Evolutionary conservation across 768 basidiomycete species (phyloP).

Genomic region (Gloeophyllum trabeum): DNA sequence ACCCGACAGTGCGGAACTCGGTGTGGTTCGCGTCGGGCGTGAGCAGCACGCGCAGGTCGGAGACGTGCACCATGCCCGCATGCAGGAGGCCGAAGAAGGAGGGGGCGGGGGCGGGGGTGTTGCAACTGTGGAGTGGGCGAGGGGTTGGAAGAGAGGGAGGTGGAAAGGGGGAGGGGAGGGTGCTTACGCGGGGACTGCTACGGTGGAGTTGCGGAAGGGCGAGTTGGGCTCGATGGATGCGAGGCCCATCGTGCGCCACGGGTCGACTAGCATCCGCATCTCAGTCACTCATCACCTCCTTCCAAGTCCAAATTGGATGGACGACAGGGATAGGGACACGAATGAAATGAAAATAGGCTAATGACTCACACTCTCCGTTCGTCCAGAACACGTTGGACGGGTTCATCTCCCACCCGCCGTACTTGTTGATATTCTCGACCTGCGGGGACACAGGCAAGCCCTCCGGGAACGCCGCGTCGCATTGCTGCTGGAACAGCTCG

Average conservation of each 20-base stretch:
- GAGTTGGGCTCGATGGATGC: constrained; percentile 36
- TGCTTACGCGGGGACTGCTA: constrained; percentile 26
- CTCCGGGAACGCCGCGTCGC: constrained; percentile 26
- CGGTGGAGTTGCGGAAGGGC: constrained; percentile 27
- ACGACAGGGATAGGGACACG: neutral
- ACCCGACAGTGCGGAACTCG: constrained; percentile 36
- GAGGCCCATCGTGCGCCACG: constrained; percentile 40
- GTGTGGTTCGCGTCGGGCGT: constrained; percentile 35
- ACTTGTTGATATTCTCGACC: constrained; percentile 34
- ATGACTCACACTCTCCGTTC: constrained; percentile 36
- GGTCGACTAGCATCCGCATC: constrained; percentile 25
- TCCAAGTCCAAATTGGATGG: neutral
- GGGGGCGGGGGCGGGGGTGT: constrained; percentile 18
- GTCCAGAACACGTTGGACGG: constrained; percentile 35
- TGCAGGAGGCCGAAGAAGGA: constrained; percentile 37
- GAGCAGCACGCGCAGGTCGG: constrained; percentile 35
- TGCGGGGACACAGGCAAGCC: constrained; percentile 28
- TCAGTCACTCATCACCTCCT: neutral
- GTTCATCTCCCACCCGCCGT: constrained; percentile 41
- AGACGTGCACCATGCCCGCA: constrained; percentile 35
- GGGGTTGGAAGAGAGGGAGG: neutral
- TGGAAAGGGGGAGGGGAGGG: no score
- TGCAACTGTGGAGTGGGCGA: constrained; percentile 20
- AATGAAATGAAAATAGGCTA: no score
- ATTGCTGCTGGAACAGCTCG: constrained; percentile 32